phyloP scores from a whole-genome alignment of 169 alveolate species.

The Perkinsus olseni region DNA sequence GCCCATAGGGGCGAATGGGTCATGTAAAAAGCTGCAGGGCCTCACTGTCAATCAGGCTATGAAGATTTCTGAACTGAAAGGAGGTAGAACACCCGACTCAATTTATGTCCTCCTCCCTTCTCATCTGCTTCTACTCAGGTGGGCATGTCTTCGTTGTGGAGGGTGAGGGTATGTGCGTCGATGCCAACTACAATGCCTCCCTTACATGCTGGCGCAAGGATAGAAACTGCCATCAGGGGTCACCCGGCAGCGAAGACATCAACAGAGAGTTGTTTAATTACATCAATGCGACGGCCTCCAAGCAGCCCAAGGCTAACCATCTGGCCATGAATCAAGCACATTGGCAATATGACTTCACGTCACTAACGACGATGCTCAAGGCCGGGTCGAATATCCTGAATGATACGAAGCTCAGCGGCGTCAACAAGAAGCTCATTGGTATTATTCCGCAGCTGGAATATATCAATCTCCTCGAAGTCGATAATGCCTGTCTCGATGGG shows the following conservation, averaged over 20 bases:
- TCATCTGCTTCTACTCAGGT: not conserved
- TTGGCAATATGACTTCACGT: not conserved
- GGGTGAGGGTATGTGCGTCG: not conserved
- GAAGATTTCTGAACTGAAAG: not conserved
- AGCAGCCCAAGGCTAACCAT: not conserved
- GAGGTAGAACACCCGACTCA: not conserved
- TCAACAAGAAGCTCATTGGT: not conserved
- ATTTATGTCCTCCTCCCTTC: no score
- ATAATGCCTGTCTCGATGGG: not conserved
- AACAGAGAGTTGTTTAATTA: not conserved
- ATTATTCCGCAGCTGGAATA: not conserved
- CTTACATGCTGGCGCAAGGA: not conserved
- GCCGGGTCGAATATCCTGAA: not conserved
- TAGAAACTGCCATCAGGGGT: not conserved
- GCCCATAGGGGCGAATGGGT: not conserved
- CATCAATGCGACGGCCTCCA: not conserved
- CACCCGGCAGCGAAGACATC: not conserved
- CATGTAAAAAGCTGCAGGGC: not conserved
- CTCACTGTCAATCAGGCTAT: not conserved
- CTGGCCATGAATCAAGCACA: not conserved
- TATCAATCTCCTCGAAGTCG: not conserved
- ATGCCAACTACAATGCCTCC: not conserved
- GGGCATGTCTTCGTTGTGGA: not conserved
- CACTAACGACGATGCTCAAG: not conserved
- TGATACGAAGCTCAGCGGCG: not conserved